Evolutionary conservation across 1,284 basidiomycete genomes (phyloP), one percentile per base, ranked within the genome.

Genomic region (Apiotrichum brassicae): DNA sequence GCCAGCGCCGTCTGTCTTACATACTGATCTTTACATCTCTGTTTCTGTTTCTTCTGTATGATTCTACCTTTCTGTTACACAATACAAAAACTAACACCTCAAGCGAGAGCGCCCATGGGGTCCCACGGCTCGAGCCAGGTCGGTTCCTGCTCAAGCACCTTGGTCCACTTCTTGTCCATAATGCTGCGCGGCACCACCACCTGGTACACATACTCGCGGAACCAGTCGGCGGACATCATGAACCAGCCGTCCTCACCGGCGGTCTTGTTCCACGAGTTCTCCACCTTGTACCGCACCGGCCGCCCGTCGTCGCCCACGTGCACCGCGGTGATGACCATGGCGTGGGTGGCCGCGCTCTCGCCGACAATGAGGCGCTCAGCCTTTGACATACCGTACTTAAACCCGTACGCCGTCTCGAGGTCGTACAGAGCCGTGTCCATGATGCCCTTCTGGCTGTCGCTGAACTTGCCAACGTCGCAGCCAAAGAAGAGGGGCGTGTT

Each of bases 401-500:
- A 78, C 46, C 80, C 78, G 68, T 83, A 84, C 0, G 82, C 79
- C 37, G 84, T 82, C 76, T 87, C 84, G 66, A 86, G 87, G 64
- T 89, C 85, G 67, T 84, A 90, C 23, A 95, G 76, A 11, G 78
- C 79, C 8, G 83, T 82, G 70, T 94, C 90, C 89, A 94, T 88
- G 60, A 95, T 83, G 19, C 90, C 90, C 3, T 76, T 69, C 12
- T 73, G 71, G 7, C 61, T 54, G 37, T 62, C 64, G 43, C 56
- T 60, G 28, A 59, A 68, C 49, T 74, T 72, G 42, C 74, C 73
- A 18, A 75, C 76, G 49, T 78, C 91, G 68, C 89, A 95, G 1
- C 93, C 93, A 66, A 94, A 94, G 80, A 94, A 97, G 41, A 95
- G 86, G 1, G 94, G 87, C 36, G 85, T 82, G 42, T 90, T 89